Percentiles rank a stretch among this genome's conserved stretches.
phyloP scores from a whole-genome alignment of 768 basidiomycete genomes.

The Calocybe gangraenosa region DNA sequence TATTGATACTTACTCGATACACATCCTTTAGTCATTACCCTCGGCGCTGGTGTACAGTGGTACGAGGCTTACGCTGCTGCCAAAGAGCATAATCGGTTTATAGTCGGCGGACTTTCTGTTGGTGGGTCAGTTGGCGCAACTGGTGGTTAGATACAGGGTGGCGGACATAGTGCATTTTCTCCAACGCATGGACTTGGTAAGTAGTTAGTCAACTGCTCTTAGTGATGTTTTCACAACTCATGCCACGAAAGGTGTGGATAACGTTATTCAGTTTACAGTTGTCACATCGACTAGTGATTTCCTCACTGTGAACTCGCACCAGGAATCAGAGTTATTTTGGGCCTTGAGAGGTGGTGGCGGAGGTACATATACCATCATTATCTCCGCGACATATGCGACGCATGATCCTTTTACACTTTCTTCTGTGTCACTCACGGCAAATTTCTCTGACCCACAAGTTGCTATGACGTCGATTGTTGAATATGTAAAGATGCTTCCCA shows the following conservation, averaged over 20 bases:
- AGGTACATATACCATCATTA: slow-evolving; percentile 44
- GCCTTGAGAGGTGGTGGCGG: slow-evolving; percentile 50
- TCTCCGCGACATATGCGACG: slow-evolving; percentile 41
- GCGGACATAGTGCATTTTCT: slow-evolving; percentile 38
- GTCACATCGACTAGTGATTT: slow-evolving; percentile 38
- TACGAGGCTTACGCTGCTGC: slow-evolving; percentile 35
- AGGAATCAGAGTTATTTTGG: slow-evolving; percentile 47
- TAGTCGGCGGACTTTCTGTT: slow-evolving; percentile 39
- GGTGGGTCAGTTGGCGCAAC: slow-evolving; percentile 42
- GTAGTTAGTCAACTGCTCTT: not conserved
- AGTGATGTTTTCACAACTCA: not conserved
- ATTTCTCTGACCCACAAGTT: slow-evolving; percentile 25
- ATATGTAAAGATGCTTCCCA: slow-evolving; percentile 29
- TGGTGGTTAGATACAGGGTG: slow-evolving; percentile 46
- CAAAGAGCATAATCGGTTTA: slow-evolving; percentile 29
- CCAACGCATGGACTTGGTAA: slow-evolving; percentile 40
- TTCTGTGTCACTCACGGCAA: slow-evolving; percentile 23
- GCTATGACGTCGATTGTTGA: slow-evolving; percentile 28
- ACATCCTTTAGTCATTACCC: slow-evolving; percentile 21
- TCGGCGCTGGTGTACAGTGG: slow-evolving; percentile 45
- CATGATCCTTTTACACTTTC: slow-evolving; percentile 32
- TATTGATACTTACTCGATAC: too few relatives aligned
- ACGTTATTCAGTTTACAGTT: slow-evolving; percentile 39
- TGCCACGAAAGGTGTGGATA: slow-evolving; percentile 36
- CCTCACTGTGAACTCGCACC: slow-evolving; percentile 34